Conservation (phyloP, 306 rosid species). For the Echinosophora koreensis region DNA sequence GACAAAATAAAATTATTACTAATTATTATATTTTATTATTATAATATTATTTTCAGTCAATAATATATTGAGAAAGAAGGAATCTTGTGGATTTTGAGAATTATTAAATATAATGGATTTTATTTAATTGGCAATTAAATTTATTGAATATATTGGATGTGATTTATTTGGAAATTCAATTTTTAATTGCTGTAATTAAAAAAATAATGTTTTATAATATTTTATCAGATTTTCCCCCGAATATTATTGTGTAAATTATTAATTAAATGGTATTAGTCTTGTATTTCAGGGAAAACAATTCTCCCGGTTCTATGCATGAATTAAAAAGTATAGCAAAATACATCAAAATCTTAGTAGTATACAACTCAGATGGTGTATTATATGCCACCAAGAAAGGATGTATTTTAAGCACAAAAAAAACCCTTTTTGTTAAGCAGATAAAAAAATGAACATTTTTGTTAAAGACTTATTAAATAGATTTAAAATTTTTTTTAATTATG, state of each 20-base stretch:
- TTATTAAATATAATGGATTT: neutral
- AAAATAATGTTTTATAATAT: constrained; percentile 34
- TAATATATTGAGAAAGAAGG: constrained; percentile 23
- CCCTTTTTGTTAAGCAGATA: neutral
- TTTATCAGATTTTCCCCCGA: constrained; percentile 39
- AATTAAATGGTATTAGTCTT: constrained; percentile 41
- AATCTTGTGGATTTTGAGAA: neutral
- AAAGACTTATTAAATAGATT: neutral
- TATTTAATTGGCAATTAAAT: neutral
- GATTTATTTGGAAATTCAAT: no score
- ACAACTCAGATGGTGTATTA: neutral
- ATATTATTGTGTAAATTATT: constrained; percentile 37
- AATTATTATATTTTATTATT: constrained; percentile 33
- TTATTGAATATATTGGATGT: no score
- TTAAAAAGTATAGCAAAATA: constrained; percentile 29
- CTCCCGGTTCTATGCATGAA: neutral
- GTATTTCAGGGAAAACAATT: constrained; percentile 30
- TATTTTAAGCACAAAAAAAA: neutral
- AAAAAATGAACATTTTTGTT: neutral
- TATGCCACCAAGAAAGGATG: neutral
- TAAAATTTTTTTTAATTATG: neutral
- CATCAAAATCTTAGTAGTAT: neutral
- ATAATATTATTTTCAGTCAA: constrained; percentile 40
- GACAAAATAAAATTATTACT: constrained; percentile 36
- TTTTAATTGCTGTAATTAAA: constrained; percentile 10